A percentile compares a stretch with the other conserved stretches of the same genome.
Conservation (phyloP, 345 rosid species). For the Citrus australasica region DNA sequence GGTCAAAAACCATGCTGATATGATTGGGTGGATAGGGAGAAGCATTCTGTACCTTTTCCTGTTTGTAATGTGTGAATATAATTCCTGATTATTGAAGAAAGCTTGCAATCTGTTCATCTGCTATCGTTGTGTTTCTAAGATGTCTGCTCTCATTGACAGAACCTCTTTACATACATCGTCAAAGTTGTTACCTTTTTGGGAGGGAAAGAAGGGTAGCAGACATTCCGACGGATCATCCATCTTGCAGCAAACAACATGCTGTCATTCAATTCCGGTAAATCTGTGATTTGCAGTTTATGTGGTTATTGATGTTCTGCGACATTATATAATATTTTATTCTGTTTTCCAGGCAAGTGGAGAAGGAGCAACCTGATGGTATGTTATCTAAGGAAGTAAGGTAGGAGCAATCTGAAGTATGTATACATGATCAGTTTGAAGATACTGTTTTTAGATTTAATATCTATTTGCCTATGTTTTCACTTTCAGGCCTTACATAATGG, state of each 20-base stretch:
- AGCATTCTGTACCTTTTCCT: background rate
- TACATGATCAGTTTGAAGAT: background rate
- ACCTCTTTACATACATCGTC: slow-evolving; percentile 92
- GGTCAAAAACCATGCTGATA: background rate
- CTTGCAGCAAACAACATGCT: slow-evolving; percentile 99
- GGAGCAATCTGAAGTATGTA: slow-evolving; percentile 9
- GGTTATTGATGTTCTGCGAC: background rate
- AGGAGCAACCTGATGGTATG: slow-evolving; percentile 75
- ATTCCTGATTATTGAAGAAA: background rate
- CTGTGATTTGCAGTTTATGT: slow-evolving; percentile 11
- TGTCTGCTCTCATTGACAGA: slow-evolving; percentile 41
- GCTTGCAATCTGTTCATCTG: background rate
- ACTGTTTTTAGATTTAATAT: background rate
- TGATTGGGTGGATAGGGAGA: background rate
- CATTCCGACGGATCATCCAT: slow-evolving; percentile 95
- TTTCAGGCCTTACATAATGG: slow-evolving; percentile 89
- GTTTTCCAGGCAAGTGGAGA: slow-evolving; percentile 65
- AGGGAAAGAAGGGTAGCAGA: slow-evolving; percentile 95
- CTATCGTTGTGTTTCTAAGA: slow-evolving; percentile 11
- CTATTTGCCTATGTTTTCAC: slow-evolving; percentile 16
- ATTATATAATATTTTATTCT: slow-evolving; percentile 19
- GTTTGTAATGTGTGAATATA: background rate
- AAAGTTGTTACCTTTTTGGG: slow-evolving; percentile 93
- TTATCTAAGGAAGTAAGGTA: slow-evolving; percentile 65
- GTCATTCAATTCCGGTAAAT: slow-evolving; percentile 81